Base-by-base conservation (phyloP, 108 stramenopile species). In the Nannochloropsis salina region DNA sequence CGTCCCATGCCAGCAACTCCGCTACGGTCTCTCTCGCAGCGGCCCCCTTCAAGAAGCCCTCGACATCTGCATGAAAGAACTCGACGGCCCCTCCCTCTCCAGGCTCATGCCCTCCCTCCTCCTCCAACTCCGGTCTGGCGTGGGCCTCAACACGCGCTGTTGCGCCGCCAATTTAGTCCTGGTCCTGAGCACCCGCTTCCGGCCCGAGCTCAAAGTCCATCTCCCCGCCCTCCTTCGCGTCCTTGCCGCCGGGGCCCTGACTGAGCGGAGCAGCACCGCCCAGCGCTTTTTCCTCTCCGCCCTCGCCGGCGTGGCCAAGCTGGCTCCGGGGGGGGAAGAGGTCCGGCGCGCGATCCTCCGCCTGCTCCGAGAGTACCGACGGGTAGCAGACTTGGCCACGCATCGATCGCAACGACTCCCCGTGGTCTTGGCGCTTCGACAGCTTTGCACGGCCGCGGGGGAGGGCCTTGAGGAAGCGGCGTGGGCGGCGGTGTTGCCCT, bases 41-140 rank as follows among this genome's bases (percentile, higher is more conserved):
- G 89, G 89, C n/a, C 89, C 89, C 42, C 84, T 89, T 10, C 89
- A 89, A 10, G 89, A 85, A 79, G 89, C 89, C 11, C 83, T 89
- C 44, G 89, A 89, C 80, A 61, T 83, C 42, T 89, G 89, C 85
- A 80, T 79, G 83, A 41, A 80, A 44, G 82, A 89, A 82, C 81
- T 89, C 42, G 89, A 89, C 51, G 45, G 42, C 42, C 42, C 47
- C 8, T 82, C 86, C 8, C 85, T 85, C 61, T 42, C 44, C 20
- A 44, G 42, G 44, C 85, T 89, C 42, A 82, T 89, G 74, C 89
- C 89, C 41, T 82, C 81, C 43, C 80, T 89, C 79, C 42, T 89
- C 42, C 42, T 81, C 31, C 87, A 85, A 9, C 80, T 88, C 42
- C 45, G 85, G 18, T 42, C 82, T 42, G 85, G 85, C 11, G 44